Conservation (phyloP, 345 rosid species). For the Eutrema japonicum region DNA sequence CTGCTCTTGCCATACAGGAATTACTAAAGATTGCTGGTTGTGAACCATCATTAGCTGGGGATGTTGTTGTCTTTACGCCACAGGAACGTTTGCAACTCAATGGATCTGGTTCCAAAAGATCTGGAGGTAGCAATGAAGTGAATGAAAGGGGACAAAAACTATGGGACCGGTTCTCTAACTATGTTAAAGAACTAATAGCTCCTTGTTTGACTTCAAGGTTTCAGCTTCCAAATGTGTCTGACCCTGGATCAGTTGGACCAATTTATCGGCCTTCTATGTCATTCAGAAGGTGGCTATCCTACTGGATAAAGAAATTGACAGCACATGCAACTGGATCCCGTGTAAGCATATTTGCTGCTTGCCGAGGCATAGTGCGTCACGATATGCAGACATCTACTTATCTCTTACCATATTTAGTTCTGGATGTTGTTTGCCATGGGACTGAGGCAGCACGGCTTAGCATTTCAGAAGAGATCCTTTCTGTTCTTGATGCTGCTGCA, state of each 20-base stretch:
- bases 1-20: conserved; percentile 98
- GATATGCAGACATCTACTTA: conserved; percentile 92
- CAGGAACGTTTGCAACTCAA: conserved; percentile 43
- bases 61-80: conserved; percentile 52
- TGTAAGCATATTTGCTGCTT: conserved; percentile 81
- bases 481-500: conserved; percentile 89
- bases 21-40: conserved; percentile 96
- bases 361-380: conserved; percentile 97
- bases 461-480: conserved; percentile 83
- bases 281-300: conserved; percentile 89
- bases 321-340: conserved; percentile 89
- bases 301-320: conserved; percentile 86
- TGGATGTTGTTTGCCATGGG: conserved; percentile 87
- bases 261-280: conserved; percentile 92
- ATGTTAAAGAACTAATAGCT: conserved; percentile 94
- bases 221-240: conserved; percentile 87
- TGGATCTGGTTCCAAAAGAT: conserved; percentile 44
- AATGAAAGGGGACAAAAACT: conserved; percentile 81
- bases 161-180: conserved; percentile 92
- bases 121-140: conserved; percentile 49
- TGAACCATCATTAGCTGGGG: conserved; percentile 88
- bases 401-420: conserved; percentile 89
- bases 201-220: conserved; percentile 96
- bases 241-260: conserved; percentile 71
- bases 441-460: conserved; percentile 79